These are phyloP conservation scores for Chlamydomonas sphaeroides DNA, from an alignment of 139 green algal genomes.

Conservation along the genomic window DNA sequence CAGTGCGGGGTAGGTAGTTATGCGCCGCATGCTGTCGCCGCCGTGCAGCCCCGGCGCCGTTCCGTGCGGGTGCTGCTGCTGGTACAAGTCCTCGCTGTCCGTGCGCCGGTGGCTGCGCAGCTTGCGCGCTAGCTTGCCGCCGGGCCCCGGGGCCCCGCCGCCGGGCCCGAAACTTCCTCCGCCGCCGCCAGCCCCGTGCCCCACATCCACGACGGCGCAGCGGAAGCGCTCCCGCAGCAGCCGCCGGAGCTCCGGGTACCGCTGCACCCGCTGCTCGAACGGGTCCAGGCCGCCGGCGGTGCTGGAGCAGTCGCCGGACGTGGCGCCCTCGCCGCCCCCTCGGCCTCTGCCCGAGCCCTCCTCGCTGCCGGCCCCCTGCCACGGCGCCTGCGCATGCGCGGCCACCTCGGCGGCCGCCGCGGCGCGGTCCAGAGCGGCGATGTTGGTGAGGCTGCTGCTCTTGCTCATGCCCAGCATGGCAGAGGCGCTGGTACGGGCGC, in stretches of 20 bases:
- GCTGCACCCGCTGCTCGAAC: constrained; percentile 62
- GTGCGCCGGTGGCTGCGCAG: constrained; percentile 54
- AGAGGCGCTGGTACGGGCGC: neutral
- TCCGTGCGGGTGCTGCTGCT: neutral
- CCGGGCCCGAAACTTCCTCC: neutral
- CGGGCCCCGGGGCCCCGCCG: neutral
- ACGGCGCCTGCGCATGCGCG: too few relatives aligned
- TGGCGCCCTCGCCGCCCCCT: too few relatives aligned
- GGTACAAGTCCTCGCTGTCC: constrained; percentile 35
- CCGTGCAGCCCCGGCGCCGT: neutral
- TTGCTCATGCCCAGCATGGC: neutral
- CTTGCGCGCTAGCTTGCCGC: constrained; percentile 28
- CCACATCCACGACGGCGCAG: neutral
- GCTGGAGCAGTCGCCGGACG: neutral
- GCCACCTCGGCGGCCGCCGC: neutral
- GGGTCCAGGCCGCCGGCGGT: constrained; percentile 18
- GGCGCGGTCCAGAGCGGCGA: neutral
- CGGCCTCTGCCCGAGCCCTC: too few relatives aligned
- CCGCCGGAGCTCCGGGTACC: constrained; percentile 35
- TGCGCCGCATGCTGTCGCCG: constrained; percentile 32
- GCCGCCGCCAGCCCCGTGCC: neutral
- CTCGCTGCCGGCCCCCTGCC: too few relatives aligned
- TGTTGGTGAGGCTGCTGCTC: constrained; percentile 16
- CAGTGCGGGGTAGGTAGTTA: constrained; percentile 11
- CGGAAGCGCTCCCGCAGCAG: constrained; percentile 11